These are phyloP conservation scores for Clohesyomyces aquaticus DNA, from an alignment of 495 filamentous ascomycete species.

Conservation along the genomic window DNA sequence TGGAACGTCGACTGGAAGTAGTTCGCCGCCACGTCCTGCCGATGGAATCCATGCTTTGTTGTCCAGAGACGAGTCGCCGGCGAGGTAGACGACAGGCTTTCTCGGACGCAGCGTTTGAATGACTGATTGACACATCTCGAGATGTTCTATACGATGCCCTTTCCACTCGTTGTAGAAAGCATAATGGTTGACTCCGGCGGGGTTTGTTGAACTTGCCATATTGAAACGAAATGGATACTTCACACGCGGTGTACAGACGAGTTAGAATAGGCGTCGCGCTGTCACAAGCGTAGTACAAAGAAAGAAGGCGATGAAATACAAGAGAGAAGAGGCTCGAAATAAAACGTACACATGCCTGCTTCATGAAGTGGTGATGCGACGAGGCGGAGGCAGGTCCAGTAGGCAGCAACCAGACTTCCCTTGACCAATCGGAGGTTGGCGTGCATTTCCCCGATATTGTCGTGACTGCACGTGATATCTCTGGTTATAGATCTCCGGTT, in stretches of 20 bases:
- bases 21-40: conserved; percentile 31
- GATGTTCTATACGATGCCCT: conserved; percentile 42
- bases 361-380: not conserved
- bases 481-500: too few relatives aligned
- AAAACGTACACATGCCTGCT: not conserved
- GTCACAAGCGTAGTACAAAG: not conserved
- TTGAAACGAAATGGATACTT: not conserved
- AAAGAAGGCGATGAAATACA: not conserved
- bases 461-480: too few relatives aligned
- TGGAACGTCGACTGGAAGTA: conserved; percentile 32
- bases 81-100: conserved; percentile 43
- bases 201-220: not conserved
- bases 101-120: conserved; percentile 18
- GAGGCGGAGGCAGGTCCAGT: too few relatives aligned
- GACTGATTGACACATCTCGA: conserved; percentile 25
- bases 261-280: too few relatives aligned
- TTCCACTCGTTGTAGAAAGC: conserved; percentile 44
- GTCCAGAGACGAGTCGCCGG: conserved; percentile 47
- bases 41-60: conserved; percentile 46
- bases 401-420: too few relatives aligned
- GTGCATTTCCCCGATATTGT: too few relatives aligned
- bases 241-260: too few relatives aligned
- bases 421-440: too few relatives aligned
- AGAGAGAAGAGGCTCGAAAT: not conserved
- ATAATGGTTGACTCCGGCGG: conserved; percentile 34